Conservation (phyloP, 371 early-diverging fungal species). For the Actinomortierella wolfii region DNA sequence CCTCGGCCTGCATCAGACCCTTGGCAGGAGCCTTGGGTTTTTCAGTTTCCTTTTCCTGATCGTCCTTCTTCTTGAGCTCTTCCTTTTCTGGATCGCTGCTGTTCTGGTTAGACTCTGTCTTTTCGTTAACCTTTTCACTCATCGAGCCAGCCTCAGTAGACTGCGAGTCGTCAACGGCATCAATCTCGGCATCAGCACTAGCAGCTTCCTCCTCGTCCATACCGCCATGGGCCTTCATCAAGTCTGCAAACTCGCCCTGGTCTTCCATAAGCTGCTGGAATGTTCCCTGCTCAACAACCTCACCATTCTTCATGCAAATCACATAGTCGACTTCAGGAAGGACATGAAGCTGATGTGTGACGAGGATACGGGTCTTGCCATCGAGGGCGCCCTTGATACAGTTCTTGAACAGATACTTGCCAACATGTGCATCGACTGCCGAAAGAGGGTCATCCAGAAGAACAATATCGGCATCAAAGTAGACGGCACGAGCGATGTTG, state of each 20-base stretch:
- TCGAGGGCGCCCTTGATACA: constrained; percentile 46
- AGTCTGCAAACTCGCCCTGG: constrained; percentile 50
- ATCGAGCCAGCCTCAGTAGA: too few relatives aligned
- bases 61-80: constrained; percentile 5
- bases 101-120: neutral
- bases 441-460: constrained; percentile 80
- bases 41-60: constrained; percentile 8
- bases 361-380: constrained; percentile 51
- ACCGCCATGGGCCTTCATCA: constrained; percentile 58
- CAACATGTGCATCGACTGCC: constrained; percentile 77
- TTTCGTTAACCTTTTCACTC: constrained; percentile 1
- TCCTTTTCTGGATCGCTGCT: constrained; percentile 5
- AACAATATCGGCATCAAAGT: constrained; percentile 61
- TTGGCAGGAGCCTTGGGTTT: constrained; percentile 14
- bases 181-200: constrained; percentile 6
- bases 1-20: constrained; percentile 48
- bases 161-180: neutral
- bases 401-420: constrained; percentile 53
- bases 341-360: constrained; percentile 53
- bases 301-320: constrained; percentile 62
- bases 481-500: constrained; percentile 51
- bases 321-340: constrained; percentile 56
- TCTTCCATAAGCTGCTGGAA: constrained; percentile 56
- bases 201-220: constrained; percentile 32
- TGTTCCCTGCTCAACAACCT: constrained; percentile 60